phyloP scores from a whole-genome alignment of 1,139 yeast genomes.

The Hyphopichia burtonii region DNA sequence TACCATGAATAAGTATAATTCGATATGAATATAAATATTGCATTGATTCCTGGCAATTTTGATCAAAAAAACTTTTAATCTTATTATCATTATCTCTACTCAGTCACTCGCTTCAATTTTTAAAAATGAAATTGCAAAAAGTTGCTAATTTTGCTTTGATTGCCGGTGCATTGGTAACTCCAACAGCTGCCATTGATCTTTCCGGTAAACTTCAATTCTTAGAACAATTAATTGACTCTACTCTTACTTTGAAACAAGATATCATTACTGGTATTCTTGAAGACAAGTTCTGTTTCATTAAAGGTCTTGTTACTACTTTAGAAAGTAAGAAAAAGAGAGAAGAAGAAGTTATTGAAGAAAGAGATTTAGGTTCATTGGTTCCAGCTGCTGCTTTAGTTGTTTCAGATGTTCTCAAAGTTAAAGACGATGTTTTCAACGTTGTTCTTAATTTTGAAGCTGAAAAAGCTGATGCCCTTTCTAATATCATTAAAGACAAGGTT shows the following conservation, averaged over 20 bases:
- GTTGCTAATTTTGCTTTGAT: slow-evolving; percentile 1
- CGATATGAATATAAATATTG: neutral
- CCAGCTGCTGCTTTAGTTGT: slow-evolving; percentile 24
- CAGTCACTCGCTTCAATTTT: slow-evolving; percentile 4
- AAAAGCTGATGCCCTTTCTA: slow-evolving; percentile 15
- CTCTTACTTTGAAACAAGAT: neutral
- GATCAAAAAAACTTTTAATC: no score
- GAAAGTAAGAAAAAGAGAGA: neutral
- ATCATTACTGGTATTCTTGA: slow-evolving; percentile 1
- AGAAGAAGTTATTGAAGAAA: slow-evolving; percentile 5
- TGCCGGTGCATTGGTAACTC: slow-evolving; percentile 2
- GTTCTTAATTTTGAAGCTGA: slow-evolving; percentile 21
- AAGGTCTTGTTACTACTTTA: slow-evolving; percentile 1
- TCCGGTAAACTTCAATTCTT: slow-evolving; percentile 1
- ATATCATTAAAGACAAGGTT: slow-evolving; percentile 12
- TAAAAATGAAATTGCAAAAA: slow-evolving; percentile 5
- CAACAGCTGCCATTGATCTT: slow-evolving; percentile 3
- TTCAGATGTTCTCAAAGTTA: slow-evolving; percentile 18
- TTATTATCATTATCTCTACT: neutral
- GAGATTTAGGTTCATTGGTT: slow-evolving; percentile 10
- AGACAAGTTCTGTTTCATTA: slow-evolving; percentile 1
- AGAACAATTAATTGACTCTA: neutral
- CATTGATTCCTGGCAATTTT: no score
- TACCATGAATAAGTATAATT: neutral
- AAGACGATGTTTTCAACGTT: slow-evolving; percentile 16